These are phyloP conservation scores for Escallonia rubra DNA, from an alignment of 129 eudicot species.

Conservation along the genomic window DNA sequence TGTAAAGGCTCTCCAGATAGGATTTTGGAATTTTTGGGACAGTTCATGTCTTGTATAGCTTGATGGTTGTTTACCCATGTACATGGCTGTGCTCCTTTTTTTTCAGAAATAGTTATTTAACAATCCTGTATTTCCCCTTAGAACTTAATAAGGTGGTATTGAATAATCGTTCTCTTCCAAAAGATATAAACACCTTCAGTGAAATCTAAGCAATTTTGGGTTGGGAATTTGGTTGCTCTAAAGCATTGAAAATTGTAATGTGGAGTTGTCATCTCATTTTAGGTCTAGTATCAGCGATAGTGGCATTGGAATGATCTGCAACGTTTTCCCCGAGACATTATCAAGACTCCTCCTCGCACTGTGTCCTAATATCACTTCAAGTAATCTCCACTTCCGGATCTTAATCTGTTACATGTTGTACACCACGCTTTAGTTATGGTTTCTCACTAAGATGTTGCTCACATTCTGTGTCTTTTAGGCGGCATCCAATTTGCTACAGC, in stretches of 20 bases:
- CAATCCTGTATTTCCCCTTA: too few relatives aligned
- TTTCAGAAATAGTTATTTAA: too few relatives aligned
- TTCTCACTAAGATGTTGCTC: slow-evolving; percentile 8
- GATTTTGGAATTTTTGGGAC: too few relatives aligned
- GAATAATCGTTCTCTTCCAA: not conserved
- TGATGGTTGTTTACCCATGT: too few relatives aligned
- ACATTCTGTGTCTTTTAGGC: slow-evolving; percentile 35
- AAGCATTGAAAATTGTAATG: not conserved
- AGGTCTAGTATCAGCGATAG: slow-evolving; percentile 98
- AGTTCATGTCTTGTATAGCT: too few relatives aligned
- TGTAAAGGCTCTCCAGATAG: too few relatives aligned
- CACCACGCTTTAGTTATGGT: not conserved
- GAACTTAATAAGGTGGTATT: too few relatives aligned
- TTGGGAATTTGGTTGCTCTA: not conserved
- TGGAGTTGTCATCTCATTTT: slow-evolving; percentile 16
- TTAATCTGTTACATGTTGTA: not conserved
- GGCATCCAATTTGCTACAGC: slow-evolving; percentile 98
- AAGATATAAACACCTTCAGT: not conserved
- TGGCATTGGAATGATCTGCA: slow-evolving; percentile 97
- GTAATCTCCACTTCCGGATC: slow-evolving; percentile 34
- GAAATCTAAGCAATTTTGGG: not conserved
- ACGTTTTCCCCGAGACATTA: slow-evolving; percentile 74
- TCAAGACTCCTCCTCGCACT: slow-evolving; percentile 79
- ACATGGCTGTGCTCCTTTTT: too few relatives aligned
- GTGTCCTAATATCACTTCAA: slow-evolving; percentile 93